Percentiles rank a stretch among this genome's conserved stretches.
phyloP scores from a whole-genome alignment of 1,139 yeast species.

The Candida sanyaensis region DNA sequence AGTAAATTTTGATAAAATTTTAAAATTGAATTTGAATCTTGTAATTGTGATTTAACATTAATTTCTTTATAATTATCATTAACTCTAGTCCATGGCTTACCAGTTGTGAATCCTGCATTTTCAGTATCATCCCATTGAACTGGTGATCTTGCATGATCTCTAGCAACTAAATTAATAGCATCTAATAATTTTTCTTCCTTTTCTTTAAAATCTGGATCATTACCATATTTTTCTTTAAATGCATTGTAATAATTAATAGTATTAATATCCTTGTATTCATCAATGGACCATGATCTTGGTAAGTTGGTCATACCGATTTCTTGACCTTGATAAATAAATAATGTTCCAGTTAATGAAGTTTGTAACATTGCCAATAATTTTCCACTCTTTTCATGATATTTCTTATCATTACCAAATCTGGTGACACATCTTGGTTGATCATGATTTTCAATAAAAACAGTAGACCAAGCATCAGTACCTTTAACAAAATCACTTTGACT shows the following conservation, averaged over 20 bases:
- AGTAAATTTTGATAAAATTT: slow-evolving; percentile 48
- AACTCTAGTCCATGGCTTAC: slow-evolving; percentile 57
- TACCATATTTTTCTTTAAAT: slow-evolving; percentile 30
- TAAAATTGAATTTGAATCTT: slow-evolving; percentile 51
- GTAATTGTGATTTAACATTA: slow-evolving; percentile 48
- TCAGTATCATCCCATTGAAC: slow-evolving; percentile 54
- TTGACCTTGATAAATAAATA: slow-evolving; percentile 62
- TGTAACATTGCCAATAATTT: slow-evolving; percentile 52
- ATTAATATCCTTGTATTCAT: slow-evolving; percentile 53
- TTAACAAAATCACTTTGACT: slow-evolving; percentile 39
- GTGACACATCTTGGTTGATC: slow-evolving; percentile 58
- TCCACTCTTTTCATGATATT: slow-evolving; percentile 37
- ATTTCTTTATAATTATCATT: slow-evolving; percentile 51
- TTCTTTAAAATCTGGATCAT: slow-evolving; percentile 28
- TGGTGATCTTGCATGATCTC: slow-evolving; percentile 62
- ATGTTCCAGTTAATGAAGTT: slow-evolving; percentile 53
- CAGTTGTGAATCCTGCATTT: slow-evolving; percentile 52
- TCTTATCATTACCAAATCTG: slow-evolving; percentile 49
- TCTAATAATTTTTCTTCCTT: slow-evolving; percentile 32
- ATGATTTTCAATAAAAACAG: slow-evolving; percentile 58
- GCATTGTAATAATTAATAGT: slow-evolving; percentile 44
- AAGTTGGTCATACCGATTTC: slow-evolving; percentile 60
- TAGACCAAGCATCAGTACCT: slow-evolving; percentile 58
- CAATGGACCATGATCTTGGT: slow-evolving; percentile 46
- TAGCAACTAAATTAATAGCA: slow-evolving; percentile 37